Evolutionary conservation across 2,329 filamentous ascomycete genomes (phyloP), one percentile per base, ranked within the genome.

Genomic region (Periconia sp.): DNA sequence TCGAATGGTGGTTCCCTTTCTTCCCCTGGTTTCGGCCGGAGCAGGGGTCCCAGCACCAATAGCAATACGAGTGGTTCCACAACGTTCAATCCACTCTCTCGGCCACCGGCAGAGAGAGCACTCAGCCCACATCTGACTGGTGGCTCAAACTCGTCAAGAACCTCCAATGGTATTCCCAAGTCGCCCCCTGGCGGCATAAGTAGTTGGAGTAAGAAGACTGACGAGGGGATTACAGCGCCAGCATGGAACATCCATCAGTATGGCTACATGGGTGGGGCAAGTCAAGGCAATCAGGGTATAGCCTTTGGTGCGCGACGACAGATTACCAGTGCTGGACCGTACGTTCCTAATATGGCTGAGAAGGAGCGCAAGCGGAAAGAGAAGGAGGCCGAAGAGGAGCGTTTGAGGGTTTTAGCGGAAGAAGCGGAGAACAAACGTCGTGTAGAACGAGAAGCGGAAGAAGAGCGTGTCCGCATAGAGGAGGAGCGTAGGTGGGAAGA

Each of bases 181-280:
- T 74, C 76, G 26, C 70, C 74, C 4, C 63, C 70, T 21, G 75
- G 78, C 11, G 72, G 77, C n/a, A 83, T 92, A 49, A 96, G 88
- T 65, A 95, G 85, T 71, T 97, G 94, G 94, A 95, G 89, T 70
- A 95, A 84, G 68, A 89, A 82, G 69, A 81, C 82, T 41, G 89
- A 96, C 56, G 88, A 96, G 69, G 83, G 82, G 12, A 80, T 79
- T 31, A 96, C 92, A 2, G 80, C 86, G 18, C 94, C 94, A 0
- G 94, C 94, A 1, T 99, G 94, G 94, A 99, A 97, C 66, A 97
- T 97, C 57, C 88, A 92, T 43, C 94, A 99, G 67, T 99, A 99
- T 66, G 70, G 94, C 6, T 99, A 96, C 71, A 94, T 97, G 87
- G 94, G 94, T 44, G 94, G 94, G 35, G 94, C 94, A 18, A 96